A percentile compares a stretch with the other conserved stretches of the same genome.
phyloP scores from a whole-genome alignment of 192 early-diverging fungal genomes.

The Backusella liffmaniae region DNA sequence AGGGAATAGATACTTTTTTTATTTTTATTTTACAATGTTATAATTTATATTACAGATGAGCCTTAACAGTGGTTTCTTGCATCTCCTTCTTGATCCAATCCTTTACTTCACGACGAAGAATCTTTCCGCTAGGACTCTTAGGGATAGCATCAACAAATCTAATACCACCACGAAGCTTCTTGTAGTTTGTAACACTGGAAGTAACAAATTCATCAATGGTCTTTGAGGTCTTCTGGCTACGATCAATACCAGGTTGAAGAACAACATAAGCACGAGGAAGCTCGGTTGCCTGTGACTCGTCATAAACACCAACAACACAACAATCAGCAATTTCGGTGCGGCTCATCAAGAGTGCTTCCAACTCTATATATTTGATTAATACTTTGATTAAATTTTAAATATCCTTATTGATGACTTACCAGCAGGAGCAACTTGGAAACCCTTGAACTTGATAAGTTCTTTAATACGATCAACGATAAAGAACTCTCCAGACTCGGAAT shows the following conservation, averaged over 20 bases:
- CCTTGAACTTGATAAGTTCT: slow-evolving; percentile 82
- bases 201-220: slow-evolving; percentile 60
- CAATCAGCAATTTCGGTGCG: slow-evolving; percentile 52
- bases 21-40: slow-evolving; percentile 13
- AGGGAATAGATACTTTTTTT: neutral
- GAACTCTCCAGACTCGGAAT: slow-evolving; percentile 53
- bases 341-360: slow-evolving; percentile 60
- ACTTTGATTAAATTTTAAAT: neutral
- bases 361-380: slow-evolving; percentile 33
- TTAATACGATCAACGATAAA: slow-evolving; percentile 74
- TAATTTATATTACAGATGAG: slow-evolving; percentile 2
- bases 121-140: slow-evolving; percentile 82
- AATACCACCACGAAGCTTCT: slow-evolving; percentile 79
- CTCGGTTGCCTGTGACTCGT: slow-evolving; percentile 55
- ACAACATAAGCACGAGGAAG: slow-evolving; percentile 84
- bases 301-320: slow-evolving; percentile 45
- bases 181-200: slow-evolving; percentile 66
- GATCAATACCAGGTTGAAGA: slow-evolving; percentile 40
- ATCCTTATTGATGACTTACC: slow-evolving; percentile 22
- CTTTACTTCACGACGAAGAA: slow-evolving; percentile 63
- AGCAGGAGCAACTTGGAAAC: slow-evolving; percentile 72
- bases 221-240: slow-evolving; percentile 34
- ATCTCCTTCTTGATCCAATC: slow-evolving; percentile 27
- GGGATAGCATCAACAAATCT: slow-evolving; percentile 68
- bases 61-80: slow-evolving; percentile 4